Evolutionary conservation across 345 rosid genomes (phyloP).

Genomic region (Barbarea vulgaris): DNA sequence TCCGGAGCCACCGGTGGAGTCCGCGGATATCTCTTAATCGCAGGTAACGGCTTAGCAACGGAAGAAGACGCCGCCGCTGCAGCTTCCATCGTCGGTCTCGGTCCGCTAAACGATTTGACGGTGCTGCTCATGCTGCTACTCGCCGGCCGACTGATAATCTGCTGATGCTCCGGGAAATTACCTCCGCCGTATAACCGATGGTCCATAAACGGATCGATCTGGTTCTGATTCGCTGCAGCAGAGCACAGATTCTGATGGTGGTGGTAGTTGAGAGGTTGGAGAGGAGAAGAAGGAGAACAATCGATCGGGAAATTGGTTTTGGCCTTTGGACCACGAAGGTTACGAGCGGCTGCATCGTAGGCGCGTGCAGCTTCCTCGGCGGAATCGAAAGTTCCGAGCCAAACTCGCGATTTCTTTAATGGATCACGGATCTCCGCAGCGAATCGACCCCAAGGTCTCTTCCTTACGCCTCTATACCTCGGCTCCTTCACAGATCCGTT

Average conservation of each 20-base stretch:
- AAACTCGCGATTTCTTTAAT: slow-evolving; percentile 73
- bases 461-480: slow-evolving; percentile 88
- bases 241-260: slow-evolving; percentile 32
- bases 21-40: slow-evolving; percentile 54
- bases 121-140: slow-evolving; percentile 95
- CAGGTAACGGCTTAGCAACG: slow-evolving; percentile 34
- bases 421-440: slow-evolving; percentile 99
- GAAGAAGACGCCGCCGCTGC: slow-evolving; percentile 34
- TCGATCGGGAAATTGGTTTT: slow-evolving; percentile 77
- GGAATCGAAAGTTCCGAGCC: slow-evolving; percentile 96
- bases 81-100: slow-evolving; percentile 48
- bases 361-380: slow-evolving; percentile 94
- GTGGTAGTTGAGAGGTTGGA: slow-evolving; percentile 36
- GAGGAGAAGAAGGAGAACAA: slow-evolving; percentile 39
- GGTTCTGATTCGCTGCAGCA: slow-evolving; percentile 21
- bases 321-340: slow-evolving; percentile 86
- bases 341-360: slow-evolving; percentile 81
- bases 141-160: slow-evolving; percentile 59
- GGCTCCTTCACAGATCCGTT: slow-evolving; percentile 56
- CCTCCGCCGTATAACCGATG: slow-evolving; percentile 50
- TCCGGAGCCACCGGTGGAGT: slow-evolving; percentile 70
- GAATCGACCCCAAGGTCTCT: slow-evolving; percentile 89
- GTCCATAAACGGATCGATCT: slow-evolving; percentile 49
- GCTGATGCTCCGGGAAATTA: slow-evolving; percentile 43
- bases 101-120: slow-evolving; percentile 90